Conservation (phyloP, 495 filamentous ascomycete species). For the Lepidopterella palustris region DNA sequence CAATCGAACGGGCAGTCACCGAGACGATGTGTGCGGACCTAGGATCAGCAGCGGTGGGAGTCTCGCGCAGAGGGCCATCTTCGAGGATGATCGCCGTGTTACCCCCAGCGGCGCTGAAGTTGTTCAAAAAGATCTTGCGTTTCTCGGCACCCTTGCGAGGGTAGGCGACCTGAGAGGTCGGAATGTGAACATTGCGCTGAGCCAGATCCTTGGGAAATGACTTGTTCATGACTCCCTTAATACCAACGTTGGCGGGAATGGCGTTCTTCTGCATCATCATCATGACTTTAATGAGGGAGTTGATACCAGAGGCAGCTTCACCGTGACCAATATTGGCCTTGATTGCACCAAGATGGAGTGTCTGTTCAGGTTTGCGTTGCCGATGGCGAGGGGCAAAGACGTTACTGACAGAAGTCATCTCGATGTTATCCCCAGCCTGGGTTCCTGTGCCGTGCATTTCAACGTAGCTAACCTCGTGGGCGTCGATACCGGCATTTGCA, state of each 20-base stretch:
- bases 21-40: conserved; percentile 46
- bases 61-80: conserved; percentile 43
- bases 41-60: conserved; percentile 47
- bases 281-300: conserved; percentile 74
- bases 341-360: conserved; percentile 73
- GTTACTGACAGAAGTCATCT: conserved; percentile 50
- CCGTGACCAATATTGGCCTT: conserved; percentile 90
- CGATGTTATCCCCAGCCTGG: conserved; percentile 41
- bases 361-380: conserved; percentile 57
- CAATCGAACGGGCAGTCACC: conserved; percentile 49
- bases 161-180: conserved; percentile 54
- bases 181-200: conserved; percentile 70
- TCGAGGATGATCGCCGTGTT: conserved; percentile 47
- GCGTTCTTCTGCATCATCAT: conserved; percentile 79
- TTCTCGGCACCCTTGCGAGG: conserved; percentile 53
- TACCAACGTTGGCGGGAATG: conserved; percentile 84
- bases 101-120: conserved; percentile 42
- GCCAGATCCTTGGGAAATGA: conserved; percentile 69
- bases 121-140: conserved; percentile 54
- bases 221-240: conserved; percentile 75
- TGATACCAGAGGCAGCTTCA: conserved; percentile 80
- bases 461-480: conserved; percentile 46
- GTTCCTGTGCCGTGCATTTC: conserved; percentile 50
- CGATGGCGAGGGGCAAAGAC: conserved; percentile 70
- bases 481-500: conserved; percentile 41